Evolutionary conservation across 2,329 filamentous ascomycete genomes (phyloP).

Genomic region (Cytospora piceae): DNA sequence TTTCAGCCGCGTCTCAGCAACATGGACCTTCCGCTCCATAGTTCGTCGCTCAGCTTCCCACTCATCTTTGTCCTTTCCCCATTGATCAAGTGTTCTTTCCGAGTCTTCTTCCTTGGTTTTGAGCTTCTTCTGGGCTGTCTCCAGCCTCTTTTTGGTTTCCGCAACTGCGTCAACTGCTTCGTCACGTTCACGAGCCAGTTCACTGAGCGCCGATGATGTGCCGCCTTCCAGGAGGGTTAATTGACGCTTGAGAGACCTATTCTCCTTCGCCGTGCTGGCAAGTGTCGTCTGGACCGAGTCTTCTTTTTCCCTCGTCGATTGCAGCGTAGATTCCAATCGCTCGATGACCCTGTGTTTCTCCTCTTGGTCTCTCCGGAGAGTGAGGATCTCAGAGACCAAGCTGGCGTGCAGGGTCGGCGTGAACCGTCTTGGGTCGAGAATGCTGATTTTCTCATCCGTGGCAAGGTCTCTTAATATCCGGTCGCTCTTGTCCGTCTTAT

Average conservation of each 20-base stretch:
- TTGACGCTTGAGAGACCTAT: constrained; percentile 79
- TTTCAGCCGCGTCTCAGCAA: constrained; percentile 87
- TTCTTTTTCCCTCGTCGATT: constrained; percentile 72
- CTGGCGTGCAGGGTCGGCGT: constrained; percentile 95
- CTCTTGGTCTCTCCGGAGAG: constrained; percentile 85
- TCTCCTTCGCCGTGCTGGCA: constrained; percentile 71
- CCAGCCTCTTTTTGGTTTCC: constrained; percentile 78
- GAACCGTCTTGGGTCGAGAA: constrained; percentile 87
- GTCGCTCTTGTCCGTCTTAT: constrained; percentile 51
- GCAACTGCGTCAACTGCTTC: constrained; percentile 72
- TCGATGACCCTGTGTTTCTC: constrained; percentile 88
- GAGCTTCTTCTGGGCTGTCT: constrained; percentile 75
- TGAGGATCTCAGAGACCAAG: constrained; percentile 90
- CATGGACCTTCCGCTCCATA: constrained; percentile 81
- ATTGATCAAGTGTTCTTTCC: constrained; percentile 75
- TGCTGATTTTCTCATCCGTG: constrained; percentile 70
- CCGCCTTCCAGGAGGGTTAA: constrained; percentile 86
- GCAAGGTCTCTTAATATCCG: constrained; percentile 61
- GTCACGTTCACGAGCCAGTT: constrained; percentile 84
- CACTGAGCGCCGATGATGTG: constrained; percentile 81
- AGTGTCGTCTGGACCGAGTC: constrained; percentile 69
- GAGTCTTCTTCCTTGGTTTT: constrained; percentile 83
- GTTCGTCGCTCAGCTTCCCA: constrained; percentile 86
- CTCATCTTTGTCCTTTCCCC: constrained; percentile 79
- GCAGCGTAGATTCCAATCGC: constrained; percentile 74